phyloP scores from a whole-genome alignment of 148 eudicot genomes.

The Beta vulgaris region DNA sequence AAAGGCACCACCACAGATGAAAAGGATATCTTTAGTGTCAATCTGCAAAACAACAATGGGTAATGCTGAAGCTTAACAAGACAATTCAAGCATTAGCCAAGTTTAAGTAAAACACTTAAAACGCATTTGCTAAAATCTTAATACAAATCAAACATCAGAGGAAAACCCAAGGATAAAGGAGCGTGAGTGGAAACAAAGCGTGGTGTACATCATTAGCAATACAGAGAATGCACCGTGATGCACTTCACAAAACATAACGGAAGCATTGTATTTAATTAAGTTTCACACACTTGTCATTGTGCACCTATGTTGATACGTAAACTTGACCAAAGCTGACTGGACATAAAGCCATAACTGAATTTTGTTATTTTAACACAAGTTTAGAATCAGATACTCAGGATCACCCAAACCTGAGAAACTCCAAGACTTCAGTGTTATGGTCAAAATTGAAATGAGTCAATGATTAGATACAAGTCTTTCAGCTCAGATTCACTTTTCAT shows the following conservation, averaged over 20 bases:
- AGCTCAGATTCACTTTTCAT: neutral
- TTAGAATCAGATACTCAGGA: neutral
- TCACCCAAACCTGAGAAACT: neutral
- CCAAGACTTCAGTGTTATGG: neutral
- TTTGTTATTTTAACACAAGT: neutral
- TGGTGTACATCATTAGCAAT: neutral
- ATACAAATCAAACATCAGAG: neutral
- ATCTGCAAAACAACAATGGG: constrained; percentile 42
- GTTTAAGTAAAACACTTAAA: neutral
- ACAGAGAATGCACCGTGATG: neutral
- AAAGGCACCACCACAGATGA: constrained; percentile 94
- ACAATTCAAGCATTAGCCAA: neutral
- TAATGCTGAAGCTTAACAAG: neutral
- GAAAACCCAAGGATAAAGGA: neutral
- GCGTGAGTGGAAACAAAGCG: constrained; percentile 1
- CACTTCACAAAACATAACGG: neutral
- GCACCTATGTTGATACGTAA: neutral
- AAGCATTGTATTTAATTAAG: neutral
- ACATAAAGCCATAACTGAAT: neutral
- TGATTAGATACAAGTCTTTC: neutral
- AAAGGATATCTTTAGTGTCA: constrained; percentile 93
- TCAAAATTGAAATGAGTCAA: constrained; percentile 4
- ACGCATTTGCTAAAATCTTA: constrained; percentile 2
- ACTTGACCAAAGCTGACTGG: constrained; percentile 3
- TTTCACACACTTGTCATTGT: neutral